Conservation (phyloP, 352 stramenopile species). For the Phytophthora quininea region DNA sequence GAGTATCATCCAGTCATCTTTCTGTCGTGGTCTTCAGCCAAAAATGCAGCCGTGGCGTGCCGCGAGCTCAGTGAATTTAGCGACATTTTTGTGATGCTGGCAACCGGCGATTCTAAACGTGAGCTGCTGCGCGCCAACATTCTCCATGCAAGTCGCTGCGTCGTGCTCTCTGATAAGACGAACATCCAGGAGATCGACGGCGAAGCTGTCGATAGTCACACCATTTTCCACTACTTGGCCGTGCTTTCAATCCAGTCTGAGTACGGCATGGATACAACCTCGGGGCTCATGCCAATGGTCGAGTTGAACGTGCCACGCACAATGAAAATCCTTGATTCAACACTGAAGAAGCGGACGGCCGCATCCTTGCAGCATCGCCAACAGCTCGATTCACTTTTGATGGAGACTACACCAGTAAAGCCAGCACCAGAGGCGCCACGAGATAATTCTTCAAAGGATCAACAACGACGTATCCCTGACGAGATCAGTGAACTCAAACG, state of each 20-base stretch:
- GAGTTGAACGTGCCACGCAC: slow-evolving; percentile 67
- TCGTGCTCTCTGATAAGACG: slow-evolving; percentile 65
- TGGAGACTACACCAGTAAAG: slow-evolving; percentile 13
- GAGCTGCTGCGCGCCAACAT: slow-evolving; percentile 66
- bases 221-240: slow-evolving; percentile 73
- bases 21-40: slow-evolving; percentile 56
- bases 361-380: slow-evolving; percentile 42
- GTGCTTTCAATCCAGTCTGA: slow-evolving; percentile 69
- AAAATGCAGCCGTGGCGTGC: slow-evolving; percentile 22
- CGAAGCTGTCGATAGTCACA: slow-evolving; percentile 60
- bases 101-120: slow-evolving; percentile 53
- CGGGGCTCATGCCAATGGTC: slow-evolving; percentile 59
- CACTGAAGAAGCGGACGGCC: slow-evolving; percentile 55
- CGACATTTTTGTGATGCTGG: slow-evolving; percentile 68
- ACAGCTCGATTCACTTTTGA: slow-evolving; percentile 36
- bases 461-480: slow-evolving; percentile 13
- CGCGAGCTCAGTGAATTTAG: slow-evolving; percentile 45
- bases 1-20: slow-evolving; percentile 68
- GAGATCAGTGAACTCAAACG: slow-evolving; percentile 24
- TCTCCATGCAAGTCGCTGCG: slow-evolving; percentile 54
- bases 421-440: slow-evolving; percentile 1
- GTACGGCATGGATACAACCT: slow-evolving; percentile 45
- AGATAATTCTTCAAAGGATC: slow-evolving; percentile 8
- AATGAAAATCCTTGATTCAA: slow-evolving; percentile 75
- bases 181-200: slow-evolving; percentile 62